phyloP scores from a whole-genome alignment of 441 rosid species.

The Gossypium lobatum region DNA sequence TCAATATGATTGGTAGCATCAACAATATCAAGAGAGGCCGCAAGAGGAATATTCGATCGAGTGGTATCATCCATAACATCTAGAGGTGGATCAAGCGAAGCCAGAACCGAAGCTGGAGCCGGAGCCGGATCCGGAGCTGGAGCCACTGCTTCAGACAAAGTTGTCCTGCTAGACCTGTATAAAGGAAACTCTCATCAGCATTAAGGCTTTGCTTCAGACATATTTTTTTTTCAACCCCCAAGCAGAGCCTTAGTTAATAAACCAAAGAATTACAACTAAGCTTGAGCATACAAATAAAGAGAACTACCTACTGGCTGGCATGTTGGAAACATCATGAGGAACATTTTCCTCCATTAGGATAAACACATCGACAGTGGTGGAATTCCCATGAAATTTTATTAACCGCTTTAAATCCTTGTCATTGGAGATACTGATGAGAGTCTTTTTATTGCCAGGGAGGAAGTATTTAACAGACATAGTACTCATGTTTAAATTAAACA shows the following conservation, averaged over 20 bases:
- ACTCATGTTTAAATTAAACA: constrained; percentile 53
- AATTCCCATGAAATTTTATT: constrained; percentile 69
- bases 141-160: constrained; percentile 65
- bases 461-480: constrained; percentile 68
- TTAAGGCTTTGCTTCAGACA: no score
- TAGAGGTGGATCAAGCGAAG: constrained; percentile 34
- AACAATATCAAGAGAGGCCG: constrained; percentile 36
- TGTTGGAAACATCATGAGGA: constrained; percentile 60
- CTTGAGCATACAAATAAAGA: constrained; percentile 19
- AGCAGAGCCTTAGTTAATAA: neutral
- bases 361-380: constrained; percentile 51
- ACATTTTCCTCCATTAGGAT: constrained; percentile 53
- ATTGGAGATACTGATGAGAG: constrained; percentile 72
- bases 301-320: constrained; percentile 79
- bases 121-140: constrained; percentile 1
- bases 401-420: constrained; percentile 85
- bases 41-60: constrained; percentile 36
- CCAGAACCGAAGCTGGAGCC: constrained; percentile 6
- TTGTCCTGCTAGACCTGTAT: constrained; percentile 80
- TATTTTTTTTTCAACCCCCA: no score
- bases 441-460: constrained; percentile 77
- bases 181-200: constrained; percentile 13
- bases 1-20: constrained; percentile 40
- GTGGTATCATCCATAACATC: constrained; percentile 43
- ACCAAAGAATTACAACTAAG: neutral